Evolutionary conservation across 495 filamentous ascomycete genomes (phyloP).

Genomic region (Staphylotrichum longicolle): DNA sequence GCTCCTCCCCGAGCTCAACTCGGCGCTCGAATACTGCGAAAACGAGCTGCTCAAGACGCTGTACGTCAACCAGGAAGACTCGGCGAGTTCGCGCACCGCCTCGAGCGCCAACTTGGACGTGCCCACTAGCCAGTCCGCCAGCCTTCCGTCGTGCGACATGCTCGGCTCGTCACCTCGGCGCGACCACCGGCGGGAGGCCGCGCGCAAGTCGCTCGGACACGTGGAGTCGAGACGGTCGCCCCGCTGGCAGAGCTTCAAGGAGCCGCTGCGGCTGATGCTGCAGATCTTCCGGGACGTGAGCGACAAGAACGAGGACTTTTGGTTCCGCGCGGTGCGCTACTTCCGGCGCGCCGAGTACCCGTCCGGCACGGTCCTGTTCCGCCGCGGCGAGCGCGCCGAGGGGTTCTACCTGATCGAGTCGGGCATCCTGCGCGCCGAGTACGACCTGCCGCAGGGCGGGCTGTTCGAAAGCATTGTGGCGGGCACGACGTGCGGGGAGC

Average conservation of each 20-base stretch:
- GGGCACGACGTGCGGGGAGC: conserved; percentile 90
- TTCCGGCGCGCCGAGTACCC: conserved; percentile 65
- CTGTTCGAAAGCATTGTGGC: conserved; percentile 91
- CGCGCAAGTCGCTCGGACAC: conserved; percentile 63
- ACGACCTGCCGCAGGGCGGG: conserved; percentile 82
- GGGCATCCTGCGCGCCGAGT: conserved; percentile 85
- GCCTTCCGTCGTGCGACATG: conserved; percentile 35
- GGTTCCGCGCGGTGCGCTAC: conserved; percentile 73
- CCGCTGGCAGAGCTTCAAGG: conserved; percentile 79
- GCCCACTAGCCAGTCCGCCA: conserved; percentile 33
- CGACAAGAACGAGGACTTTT: conserved; percentile 86
- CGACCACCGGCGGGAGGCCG: conserved; percentile 72
- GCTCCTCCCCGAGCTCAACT: conserved; percentile 87
- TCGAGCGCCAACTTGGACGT: conserved; percentile 53
- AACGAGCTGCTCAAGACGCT: conserved; percentile 89
- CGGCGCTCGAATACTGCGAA: conserved; percentile 88
- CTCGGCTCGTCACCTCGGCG: conserved; percentile 76
- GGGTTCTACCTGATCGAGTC: conserved; percentile 91
- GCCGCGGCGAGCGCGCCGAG: conserved; percentile 63
- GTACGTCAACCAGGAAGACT: conserved; percentile 57
- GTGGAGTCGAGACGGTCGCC: conserved; percentile 47
- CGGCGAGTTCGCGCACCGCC: conserved; percentile 37
- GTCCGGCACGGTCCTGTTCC: conserved; percentile 71
- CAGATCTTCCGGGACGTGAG: conserved; percentile 88
- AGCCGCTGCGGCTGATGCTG: conserved; percentile 85